These are phyloP conservation scores for Mycena belliarum DNA, from an alignment of 768 basidiomycete genomes.

Conservation along the genomic window DNA sequence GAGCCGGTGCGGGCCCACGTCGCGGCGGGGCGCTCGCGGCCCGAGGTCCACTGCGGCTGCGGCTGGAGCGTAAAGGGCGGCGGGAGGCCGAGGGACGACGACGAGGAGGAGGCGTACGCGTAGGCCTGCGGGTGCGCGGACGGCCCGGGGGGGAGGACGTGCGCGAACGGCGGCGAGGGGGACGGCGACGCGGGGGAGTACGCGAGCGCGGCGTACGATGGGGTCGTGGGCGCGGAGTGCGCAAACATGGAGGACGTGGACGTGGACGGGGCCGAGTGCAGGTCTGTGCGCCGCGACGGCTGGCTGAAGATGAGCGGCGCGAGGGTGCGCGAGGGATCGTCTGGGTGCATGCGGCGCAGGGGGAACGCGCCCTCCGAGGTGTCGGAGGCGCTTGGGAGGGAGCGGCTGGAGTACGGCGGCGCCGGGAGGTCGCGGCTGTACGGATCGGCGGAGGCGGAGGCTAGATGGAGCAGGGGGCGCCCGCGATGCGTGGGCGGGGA, in stretches of 20 bases:
- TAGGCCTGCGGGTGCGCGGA: background rate
- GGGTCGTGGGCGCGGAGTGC: conserved; percentile 27
- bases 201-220: conserved; percentile 19
- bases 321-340: conserved; percentile 36
- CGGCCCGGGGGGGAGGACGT: conserved; percentile 27
- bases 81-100: conserved; percentile 34
- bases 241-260: conserved; percentile 20
- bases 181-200: conserved; percentile 35
- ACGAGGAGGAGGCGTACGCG: conserved; percentile 21
- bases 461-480: conserved; percentile 21
- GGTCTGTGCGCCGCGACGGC: conserved; percentile 12
- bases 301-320: conserved; percentile 34
- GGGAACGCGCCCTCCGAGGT: background rate
- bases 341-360: conserved; percentile 18
- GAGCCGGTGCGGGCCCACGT: conserved; percentile 37
- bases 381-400: conserved; percentile 13
- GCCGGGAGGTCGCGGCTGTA: conserved; percentile 8
- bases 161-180: conserved; percentile 36
- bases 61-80: conserved; percentile 72
- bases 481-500: conserved; percentile 25
- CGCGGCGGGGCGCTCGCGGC: conserved; percentile 33
- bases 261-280: conserved; percentile 2
- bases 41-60: conserved; percentile 63
- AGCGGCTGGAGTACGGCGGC: conserved; percentile 12
- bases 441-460: background rate